These are phyloP conservation scores for Nemania bipapillata DNA, from an alignment of 2,329 filamentous ascomycete species.

Conservation along the genomic window DNA sequence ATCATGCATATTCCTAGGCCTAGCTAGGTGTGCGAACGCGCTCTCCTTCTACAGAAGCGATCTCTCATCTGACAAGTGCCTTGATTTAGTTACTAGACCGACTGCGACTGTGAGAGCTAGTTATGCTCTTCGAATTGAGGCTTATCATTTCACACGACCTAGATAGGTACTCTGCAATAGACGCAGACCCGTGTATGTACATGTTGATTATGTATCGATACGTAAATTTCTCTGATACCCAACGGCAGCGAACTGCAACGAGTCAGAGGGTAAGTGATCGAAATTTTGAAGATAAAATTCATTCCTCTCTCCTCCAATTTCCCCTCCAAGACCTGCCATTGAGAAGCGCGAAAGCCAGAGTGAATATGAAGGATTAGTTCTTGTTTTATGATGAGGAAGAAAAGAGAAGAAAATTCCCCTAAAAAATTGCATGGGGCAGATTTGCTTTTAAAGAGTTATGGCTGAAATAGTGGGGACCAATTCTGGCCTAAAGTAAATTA, in stretches of 20 bases:
- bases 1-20: too few species aligned
- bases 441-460: neutral
- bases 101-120: too few species aligned
- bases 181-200: neutral
- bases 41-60: too few species aligned
- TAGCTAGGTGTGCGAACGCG: too few species aligned
- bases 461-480: too few species aligned
- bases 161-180: too few species aligned
- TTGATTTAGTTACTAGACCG: too few species aligned
- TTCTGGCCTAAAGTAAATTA: too few species aligned
- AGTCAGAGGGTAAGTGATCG: slow-evolving; percentile 69
- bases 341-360: slow-evolving; percentile 67
- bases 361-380: slow-evolving; percentile 70
- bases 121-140: too few species aligned
- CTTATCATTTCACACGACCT: too few species aligned
- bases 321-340: slow-evolving; percentile 72
- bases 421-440: neutral
- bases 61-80: too few species aligned
- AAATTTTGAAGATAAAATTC: slow-evolving; percentile 54
- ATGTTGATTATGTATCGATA: slow-evolving; percentile 54
- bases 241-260: slow-evolving; percentile 49
- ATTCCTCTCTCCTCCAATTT: slow-evolving; percentile 73
- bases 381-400: slow-evolving; percentile 57
- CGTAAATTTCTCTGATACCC: slow-evolving; percentile 53
- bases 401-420: slow-evolving; percentile 41